Base-by-base conservation (phyloP, 768 basidiomycete species). In the Boletus eberwhitei region DNA sequence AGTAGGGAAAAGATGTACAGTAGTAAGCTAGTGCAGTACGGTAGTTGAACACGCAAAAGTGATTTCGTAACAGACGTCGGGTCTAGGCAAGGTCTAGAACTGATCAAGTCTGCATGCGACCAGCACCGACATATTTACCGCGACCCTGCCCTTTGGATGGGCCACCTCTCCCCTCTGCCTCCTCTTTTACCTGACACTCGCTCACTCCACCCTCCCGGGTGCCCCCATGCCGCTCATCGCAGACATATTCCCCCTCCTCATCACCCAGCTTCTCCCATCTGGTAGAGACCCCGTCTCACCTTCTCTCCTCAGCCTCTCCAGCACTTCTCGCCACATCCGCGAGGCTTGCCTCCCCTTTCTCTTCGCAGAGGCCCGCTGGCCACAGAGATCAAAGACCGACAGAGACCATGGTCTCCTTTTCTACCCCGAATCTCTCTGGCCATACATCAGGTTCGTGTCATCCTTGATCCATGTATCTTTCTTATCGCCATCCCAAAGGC, bases 191-290 rank as follows among this genome's bases (percentile, higher is more conserved):
- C 52, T 49, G 24, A 19, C 45, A 26, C 24, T 26, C 24, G 24
- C 24, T 26, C 24, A 26, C 37, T 42, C 35, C 29, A 39, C 4
- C 40, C 7, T 12, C 21, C 13, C 13, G 5, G 13, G 2, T 19
- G n/a, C 19, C 29, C 29, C 22, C 52, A 71, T 71, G 69, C 68
- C 69, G 32, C 59, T 71, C 37, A 67, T 71, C 67, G 69, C 65
- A 22, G 69, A 71, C 61, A 72, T 71, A 21, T 65, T 69, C 37
- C 69, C 70, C 51, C 70, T 71, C 57, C 60, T 71, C 60, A 67
- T 71, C 61, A 50, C 51, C 17, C 67, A 69, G 12, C 62, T 72
- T 38, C 42, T 55, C 5, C 47, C 54, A 1, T 13, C 48, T 0
- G 41, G 29, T 8, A 54, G 31, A 17, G 55, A 60, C 0, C 2